Conservation (phyloP, 805 yeast species). For the Sugiyamaella floridensis region DNA sequence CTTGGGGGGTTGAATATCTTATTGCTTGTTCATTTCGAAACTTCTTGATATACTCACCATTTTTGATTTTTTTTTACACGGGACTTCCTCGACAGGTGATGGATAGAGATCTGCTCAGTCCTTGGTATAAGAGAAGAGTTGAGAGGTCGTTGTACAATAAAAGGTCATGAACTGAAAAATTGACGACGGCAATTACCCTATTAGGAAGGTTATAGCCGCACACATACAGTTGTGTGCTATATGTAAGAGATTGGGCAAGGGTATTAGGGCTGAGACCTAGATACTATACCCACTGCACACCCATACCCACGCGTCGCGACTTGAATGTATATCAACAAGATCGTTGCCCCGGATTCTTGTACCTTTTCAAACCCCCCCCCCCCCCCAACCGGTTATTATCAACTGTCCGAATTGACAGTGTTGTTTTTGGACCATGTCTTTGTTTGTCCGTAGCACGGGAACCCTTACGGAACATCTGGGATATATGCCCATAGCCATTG, state of each 20-base stretch:
- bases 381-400: not conserved
- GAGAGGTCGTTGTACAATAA: not conserved
- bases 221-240: no score
- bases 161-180: not conserved
- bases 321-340: not conserved
- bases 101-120: slow-evolving; percentile 28
- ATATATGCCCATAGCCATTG: slow-evolving; percentile 70
- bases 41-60: slow-evolving; percentile 17
- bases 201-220: not conserved
- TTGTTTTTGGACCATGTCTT: not conserved
- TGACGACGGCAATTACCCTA: not conserved
- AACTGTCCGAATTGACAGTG: not conserved
- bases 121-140: slow-evolving; percentile 7
- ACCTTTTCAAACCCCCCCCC: not conserved
- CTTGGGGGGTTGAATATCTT: no score
- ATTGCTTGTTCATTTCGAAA: not conserved
- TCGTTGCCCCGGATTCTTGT: not conserved
- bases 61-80: slow-evolving; percentile 10
- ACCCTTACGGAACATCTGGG: slow-evolving; percentile 81
- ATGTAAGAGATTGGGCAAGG: no score
- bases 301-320: not conserved
- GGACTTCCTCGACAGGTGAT: slow-evolving; percentile 32
- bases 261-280: slow-evolving; percentile 3
- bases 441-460: slow-evolving; percentile 10
- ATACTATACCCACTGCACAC: no score